Evolutionary conservation across 75 land plant species (phyloP).

Genomic region (Pinus taeda): DNA sequence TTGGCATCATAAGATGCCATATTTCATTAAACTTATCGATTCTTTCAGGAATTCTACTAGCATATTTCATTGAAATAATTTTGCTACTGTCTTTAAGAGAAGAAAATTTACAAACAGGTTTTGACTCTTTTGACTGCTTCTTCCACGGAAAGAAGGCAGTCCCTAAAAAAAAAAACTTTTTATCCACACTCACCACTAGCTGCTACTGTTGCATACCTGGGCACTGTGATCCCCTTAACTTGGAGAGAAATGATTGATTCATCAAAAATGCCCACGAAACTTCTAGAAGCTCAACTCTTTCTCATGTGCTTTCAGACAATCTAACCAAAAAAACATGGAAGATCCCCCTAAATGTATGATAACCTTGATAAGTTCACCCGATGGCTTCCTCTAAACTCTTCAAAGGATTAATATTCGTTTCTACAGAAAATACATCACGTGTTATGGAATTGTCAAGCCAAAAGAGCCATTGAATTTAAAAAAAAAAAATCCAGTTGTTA

Average conservation of each 20-base stretch:
- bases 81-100: not conserved
- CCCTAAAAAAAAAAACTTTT: not conserved
- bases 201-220: not conserved
- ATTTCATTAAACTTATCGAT: not conserved
- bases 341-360: too few relatives aligned
- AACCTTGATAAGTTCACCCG: too few relatives aligned
- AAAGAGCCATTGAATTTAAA: too few relatives aligned
- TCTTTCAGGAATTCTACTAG: not conserved
- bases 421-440: too few relatives aligned
- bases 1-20: not conserved
- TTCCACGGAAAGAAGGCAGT: not conserved
- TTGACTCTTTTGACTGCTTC: not conserved
- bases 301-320: too few relatives aligned
- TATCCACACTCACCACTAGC: not conserved
- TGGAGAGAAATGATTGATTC: slow-evolving; percentile 9
- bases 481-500: too few relatives aligned
- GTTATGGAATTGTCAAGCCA: too few relatives aligned
- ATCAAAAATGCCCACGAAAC: too few relatives aligned
- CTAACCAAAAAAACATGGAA: too few relatives aligned
- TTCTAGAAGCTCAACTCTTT: too few relatives aligned
- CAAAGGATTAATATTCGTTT: too few relatives aligned
- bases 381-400: too few relatives aligned
- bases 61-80: not conserved
- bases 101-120: slow-evolving; percentile 1
- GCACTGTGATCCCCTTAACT: not conserved